Conservation (phyloP, 805 yeast species). For the Pichia deserticola region DNA sequence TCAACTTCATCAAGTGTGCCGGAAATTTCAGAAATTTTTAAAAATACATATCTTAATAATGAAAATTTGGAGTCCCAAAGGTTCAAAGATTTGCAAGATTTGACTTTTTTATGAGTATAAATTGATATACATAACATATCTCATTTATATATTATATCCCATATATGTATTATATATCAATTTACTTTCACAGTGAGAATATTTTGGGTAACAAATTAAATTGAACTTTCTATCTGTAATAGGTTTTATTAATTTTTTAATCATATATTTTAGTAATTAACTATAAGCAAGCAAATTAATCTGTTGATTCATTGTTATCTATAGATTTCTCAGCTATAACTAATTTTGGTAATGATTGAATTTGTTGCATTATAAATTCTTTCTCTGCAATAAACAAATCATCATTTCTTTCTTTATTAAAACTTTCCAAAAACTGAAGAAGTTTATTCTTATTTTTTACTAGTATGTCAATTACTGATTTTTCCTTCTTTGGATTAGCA, state of each 20-base stretch:
- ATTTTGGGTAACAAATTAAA: no score
- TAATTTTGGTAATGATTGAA: constrained; percentile 65
- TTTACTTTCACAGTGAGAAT: no score
- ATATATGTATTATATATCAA: no score
- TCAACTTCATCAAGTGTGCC: not conserved
- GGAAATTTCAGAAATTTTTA: not conserved
- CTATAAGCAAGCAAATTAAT: not conserved
- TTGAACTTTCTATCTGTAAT: no score
- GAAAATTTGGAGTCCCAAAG: not conserved
- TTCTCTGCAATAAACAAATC: constrained; percentile 68
- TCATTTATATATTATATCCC: not conserved
- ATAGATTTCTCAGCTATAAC: constrained; percentile 9
- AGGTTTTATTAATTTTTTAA: no score
- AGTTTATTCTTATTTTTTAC: constrained; percentile 77
- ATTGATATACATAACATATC: not conserved
- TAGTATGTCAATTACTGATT: constrained; percentile 70
- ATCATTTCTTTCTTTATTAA: constrained; percentile 51
- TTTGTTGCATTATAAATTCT: constrained; percentile 69
- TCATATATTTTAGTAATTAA: not conserved
- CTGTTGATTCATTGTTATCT: constrained; percentile 3
- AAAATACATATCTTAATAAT: not conserved
- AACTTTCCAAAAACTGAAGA: constrained; percentile 57
- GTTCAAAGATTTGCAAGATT: constrained; percentile 1
- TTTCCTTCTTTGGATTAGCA: constrained; percentile 90
- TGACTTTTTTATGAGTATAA: not conserved